Evolutionary conservation across 1,284 basidiomycete species (phyloP).

Genomic region (Malassezia obtusa): DNA sequence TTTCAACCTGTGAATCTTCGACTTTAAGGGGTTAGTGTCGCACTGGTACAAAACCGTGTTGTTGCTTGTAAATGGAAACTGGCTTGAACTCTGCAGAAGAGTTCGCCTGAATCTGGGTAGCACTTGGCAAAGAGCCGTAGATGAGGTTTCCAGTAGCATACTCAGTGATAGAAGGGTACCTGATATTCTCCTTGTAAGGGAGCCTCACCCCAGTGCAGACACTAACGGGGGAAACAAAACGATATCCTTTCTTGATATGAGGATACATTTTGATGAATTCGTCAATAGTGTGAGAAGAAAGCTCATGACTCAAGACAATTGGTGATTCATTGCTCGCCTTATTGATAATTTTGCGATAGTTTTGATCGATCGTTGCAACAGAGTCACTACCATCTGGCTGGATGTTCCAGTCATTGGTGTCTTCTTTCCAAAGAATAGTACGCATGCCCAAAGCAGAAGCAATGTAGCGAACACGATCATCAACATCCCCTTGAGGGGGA

Average conservation of each 20-base stretch:
- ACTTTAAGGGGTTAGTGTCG: too few species aligned
- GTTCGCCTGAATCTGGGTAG: background rate
- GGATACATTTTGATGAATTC: conserved; percentile 22
- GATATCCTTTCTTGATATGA: conserved; percentile 17
- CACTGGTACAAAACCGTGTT: background rate
- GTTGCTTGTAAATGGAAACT: background rate
- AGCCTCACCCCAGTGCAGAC: conserved; percentile 22
- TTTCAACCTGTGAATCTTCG: too few species aligned
- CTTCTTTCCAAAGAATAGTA: conserved; percentile 52
- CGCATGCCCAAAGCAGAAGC: conserved; percentile 52
- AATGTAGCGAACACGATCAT: conserved; percentile 54
- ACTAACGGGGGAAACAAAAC: conserved; percentile 21
- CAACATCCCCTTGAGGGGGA: conserved; percentile 53
- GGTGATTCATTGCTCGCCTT: conserved; percentile 6
- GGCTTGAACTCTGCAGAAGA: background rate
- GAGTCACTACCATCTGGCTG: conserved; percentile 47
- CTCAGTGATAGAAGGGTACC: conserved; percentile 16
- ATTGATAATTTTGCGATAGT: conserved; percentile 10
- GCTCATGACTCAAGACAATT: conserved; percentile 28
- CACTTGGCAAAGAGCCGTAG: background rate
- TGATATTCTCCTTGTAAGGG: conserved; percentile 19
- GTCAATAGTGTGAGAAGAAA: conserved; percentile 18
- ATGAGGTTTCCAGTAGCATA: background rate
- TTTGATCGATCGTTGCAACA: conserved; percentile 14
- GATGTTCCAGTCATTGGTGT: conserved; percentile 50